Conservation (phyloP, 148 eudicot genomes). For the Camellia sinensis region DNA sequence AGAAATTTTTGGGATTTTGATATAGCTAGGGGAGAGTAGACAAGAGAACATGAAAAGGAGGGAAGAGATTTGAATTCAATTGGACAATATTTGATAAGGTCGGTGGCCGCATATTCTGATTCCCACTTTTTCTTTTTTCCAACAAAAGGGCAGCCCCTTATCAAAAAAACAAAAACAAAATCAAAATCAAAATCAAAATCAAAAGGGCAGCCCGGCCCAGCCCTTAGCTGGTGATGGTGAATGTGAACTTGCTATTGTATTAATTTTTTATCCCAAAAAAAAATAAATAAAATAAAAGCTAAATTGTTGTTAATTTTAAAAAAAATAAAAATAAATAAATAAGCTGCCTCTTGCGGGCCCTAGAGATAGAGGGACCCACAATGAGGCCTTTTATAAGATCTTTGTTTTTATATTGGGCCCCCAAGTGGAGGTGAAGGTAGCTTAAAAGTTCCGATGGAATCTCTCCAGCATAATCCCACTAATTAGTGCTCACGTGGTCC, state of each 20-base stretch:
- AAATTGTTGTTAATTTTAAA: no score
- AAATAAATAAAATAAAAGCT: no score
- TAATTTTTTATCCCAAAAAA: no score
- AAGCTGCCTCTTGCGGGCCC: background rate
- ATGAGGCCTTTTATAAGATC: background rate
- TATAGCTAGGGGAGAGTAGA: background rate
- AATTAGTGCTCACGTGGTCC: constrained; percentile 12
- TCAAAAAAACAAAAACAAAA: no score
- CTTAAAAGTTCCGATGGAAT: constrained; percentile 10
- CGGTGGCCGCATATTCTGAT: constrained; percentile 3
- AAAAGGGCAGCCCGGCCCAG: no score
- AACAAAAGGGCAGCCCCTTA: background rate
- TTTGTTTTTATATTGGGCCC: background rate
- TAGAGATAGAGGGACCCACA: background rate
- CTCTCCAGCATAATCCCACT: constrained; percentile 14
- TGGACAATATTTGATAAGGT: constrained; percentile 12
- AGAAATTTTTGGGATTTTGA: no score
- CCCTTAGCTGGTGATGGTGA: background rate
- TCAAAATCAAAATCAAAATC: no score
- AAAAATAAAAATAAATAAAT: no score
- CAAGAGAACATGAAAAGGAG: background rate
- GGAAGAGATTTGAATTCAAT: constrained; percentile 5
- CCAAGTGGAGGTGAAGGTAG: constrained; percentile 7
- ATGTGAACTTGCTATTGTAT: background rate
- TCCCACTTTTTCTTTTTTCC: background rate